Base-by-base conservation (phyloP, 208 protist species). In the Naegleria lovaniensis region DNA sequence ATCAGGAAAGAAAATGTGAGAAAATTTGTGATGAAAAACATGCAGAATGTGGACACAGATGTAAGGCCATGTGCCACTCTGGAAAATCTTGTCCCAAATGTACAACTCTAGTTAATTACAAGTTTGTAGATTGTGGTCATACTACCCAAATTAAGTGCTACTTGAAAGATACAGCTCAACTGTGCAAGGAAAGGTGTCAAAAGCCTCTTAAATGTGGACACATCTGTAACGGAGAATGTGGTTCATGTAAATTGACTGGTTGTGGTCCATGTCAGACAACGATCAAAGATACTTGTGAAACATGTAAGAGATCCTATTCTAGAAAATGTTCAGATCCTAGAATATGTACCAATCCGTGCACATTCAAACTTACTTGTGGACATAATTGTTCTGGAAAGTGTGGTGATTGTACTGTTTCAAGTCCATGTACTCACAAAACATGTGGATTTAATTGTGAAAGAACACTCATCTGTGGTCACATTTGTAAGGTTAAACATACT, bases 391-490 rank as follows among this genome's bases (percentile, higher is more conserved):
- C 51, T 41, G 91, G 91, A n/a, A 55, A 16, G 0, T 92, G 91
- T 67, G 88, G 52, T 11, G 9, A 36, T 19, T 91, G 89, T 29
- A 3, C n/a, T n/a, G n/a, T n/a, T n/a, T n/a, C 55, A 67, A 67
- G 0, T 11, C 22, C 0, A 0, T 5, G 76, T 55, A 33, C 1
- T 48, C 29, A 92, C 52, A 5, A 84, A 41, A 11, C 0, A 43
- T 88, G 59, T 36, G 55, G 7, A 0, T 43, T 38, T 9, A 51
- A 85, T 1, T 83, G 89, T 59, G 15, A 51, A 1, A 91, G 43
- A 86, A 86, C 0, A n/a, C 43, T 92, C 3, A 38, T 92, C 0
- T 92, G 91, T 91, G 89, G 89, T 22, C 91, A 92, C 52, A 79
- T 29, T 9, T 85, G 91, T 36, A 91, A 15, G 1, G 13, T 4